Base-by-base conservation (phyloP, 495 filamentous ascomycete species). In the Bacidia rubella region DNA sequence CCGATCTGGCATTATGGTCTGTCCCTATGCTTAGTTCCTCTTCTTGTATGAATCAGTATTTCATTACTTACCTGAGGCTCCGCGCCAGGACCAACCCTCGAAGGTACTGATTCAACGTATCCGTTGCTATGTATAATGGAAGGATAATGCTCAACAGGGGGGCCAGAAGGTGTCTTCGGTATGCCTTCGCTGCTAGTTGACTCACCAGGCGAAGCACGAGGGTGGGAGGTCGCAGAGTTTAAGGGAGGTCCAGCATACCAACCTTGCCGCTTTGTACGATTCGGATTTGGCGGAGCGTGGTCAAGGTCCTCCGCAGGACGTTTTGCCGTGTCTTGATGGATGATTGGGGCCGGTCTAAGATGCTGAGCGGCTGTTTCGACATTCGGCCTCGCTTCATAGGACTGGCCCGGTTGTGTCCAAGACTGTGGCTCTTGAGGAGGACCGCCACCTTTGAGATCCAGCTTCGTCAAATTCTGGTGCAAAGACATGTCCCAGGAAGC, bases 401-500 rank as follows among this genome's bases (percentile, higher is more conserved):
- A 65, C 12, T 70, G 65, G 0, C 69, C 71, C 50, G 75, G 75
- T 56, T 76, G 74, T 38, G 71, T 61, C 73, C 74, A 79, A 19
- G 64, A 58, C 11, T 66, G 66, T 10, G 77, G 68, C 50, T 87
- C 85, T 41, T 70, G 66, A 7, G 77, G 73, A n/a, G 70, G 63
- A 11, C 72, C 76, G 54, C 63, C 72, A 65, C 63, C 77, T 59
- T 68, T 57, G 49, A 93, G 80, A 48, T 90, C 84, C 10, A 92
- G 74, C 32, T 82, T 74, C 1, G 79, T 86, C 15, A 93, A 60
- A 20, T 82, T 84, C 27, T 78, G 79, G 55, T 93, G 84, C 25
- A 93, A 64, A 2, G 76, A 77, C 69, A 78, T 81, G 53, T 92
- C 88, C 80, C 85, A 93, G 5, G 83, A 82, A 10, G 74, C 68